Evolutionary conservation across 176 grass and related monocot genomes (phyloP).

Genomic region (Eremochloa ophiuroides): DNA sequence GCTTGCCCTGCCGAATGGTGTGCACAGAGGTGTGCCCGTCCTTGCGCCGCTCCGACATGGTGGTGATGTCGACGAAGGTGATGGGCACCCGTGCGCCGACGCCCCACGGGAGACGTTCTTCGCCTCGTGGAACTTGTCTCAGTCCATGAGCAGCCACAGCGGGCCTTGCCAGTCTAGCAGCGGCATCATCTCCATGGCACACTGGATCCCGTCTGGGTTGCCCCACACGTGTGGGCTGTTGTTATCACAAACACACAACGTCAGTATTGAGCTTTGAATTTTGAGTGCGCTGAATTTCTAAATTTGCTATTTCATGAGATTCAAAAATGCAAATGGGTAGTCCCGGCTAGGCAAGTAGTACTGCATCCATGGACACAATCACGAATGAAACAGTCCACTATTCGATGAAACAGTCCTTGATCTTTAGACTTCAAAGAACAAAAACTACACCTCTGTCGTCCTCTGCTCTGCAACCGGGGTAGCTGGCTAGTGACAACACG

Average conservation of each 20-base stretch:
- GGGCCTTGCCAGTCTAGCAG: conserved; percentile 41
- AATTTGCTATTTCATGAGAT: background rate
- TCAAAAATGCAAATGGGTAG: background rate
- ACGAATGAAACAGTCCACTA: background rate
- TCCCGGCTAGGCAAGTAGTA: background rate
- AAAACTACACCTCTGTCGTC: background rate
- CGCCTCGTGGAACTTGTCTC: conserved; percentile 70
- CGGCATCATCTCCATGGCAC: conserved; percentile 78
- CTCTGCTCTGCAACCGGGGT: background rate
- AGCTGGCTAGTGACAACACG: background rate
- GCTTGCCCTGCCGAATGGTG: conserved; percentile 69
- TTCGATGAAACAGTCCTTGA: background rate
- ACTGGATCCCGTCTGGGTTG: conserved; percentile 60
- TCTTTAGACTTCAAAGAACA: background rate
- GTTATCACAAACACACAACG: background rate
- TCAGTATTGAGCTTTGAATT: background rate
- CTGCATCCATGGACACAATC: conserved; percentile 20
- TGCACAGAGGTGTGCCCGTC: conserved; percentile 88
- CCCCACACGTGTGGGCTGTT: conserved; percentile 71
- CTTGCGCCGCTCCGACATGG: conserved; percentile 86
- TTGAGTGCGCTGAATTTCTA: background rate
- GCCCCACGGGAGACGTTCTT: conserved; percentile 23
- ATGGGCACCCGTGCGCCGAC: conserved; percentile 49
- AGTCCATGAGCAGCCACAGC: conserved; percentile 63
- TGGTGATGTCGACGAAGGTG: conserved; percentile 71